Conservation (phyloP, 768 basidiomycete species). For the Paxillus involutus region DNA sequence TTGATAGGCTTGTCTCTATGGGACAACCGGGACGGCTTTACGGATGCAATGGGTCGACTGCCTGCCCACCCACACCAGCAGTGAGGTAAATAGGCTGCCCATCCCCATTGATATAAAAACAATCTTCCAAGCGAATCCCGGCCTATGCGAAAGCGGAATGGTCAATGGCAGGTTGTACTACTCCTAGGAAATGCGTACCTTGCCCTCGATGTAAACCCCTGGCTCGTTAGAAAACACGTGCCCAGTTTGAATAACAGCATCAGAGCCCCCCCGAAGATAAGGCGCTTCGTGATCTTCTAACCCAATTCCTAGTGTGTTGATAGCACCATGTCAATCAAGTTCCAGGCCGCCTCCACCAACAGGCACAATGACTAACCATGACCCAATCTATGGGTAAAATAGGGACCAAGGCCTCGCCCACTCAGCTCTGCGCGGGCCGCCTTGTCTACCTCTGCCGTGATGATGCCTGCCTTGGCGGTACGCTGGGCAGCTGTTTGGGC, state of each 20-base stretch:
- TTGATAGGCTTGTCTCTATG: conserved; percentile 4
- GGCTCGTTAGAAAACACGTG: conserved; percentile 86
- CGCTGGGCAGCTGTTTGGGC: conserved; percentile 61
- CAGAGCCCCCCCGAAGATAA: conserved; percentile 72
- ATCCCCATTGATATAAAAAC: conserved; percentile 62
- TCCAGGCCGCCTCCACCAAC: conserved; percentile 4
- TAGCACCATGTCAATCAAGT: conserved; percentile 11
- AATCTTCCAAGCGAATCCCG: conserved; percentile 83
- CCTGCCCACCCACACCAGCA: conserved; percentile 59
- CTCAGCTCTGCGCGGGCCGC: conserved; percentile 57
- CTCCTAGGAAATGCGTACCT: conserved; percentile 39
- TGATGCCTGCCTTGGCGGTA: conserved; percentile 45
- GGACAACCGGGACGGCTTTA: conserved; percentile 21
- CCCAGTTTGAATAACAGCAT: conserved; percentile 55
- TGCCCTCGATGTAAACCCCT: conserved; percentile 68
- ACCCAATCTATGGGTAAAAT: conserved; percentile 82
- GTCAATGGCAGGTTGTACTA: not conserved
- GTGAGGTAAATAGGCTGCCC: conserved; percentile 63
- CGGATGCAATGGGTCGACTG: conserved; percentile 36
- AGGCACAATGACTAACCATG: conserved; percentile 52
- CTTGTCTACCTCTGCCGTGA: conserved; percentile 57
- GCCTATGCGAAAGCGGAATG: conserved; percentile 41
- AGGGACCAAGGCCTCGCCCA: conserved; percentile 43
- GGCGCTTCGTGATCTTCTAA: conserved; percentile 82
- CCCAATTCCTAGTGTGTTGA: conserved; percentile 63